Percentiles rank a stretch among this genome's conserved stretches.
Evolutionary conservation across 805 yeast genomes (phyloP).

Genomic region (Kodamaea lidongshanica): DNA sequence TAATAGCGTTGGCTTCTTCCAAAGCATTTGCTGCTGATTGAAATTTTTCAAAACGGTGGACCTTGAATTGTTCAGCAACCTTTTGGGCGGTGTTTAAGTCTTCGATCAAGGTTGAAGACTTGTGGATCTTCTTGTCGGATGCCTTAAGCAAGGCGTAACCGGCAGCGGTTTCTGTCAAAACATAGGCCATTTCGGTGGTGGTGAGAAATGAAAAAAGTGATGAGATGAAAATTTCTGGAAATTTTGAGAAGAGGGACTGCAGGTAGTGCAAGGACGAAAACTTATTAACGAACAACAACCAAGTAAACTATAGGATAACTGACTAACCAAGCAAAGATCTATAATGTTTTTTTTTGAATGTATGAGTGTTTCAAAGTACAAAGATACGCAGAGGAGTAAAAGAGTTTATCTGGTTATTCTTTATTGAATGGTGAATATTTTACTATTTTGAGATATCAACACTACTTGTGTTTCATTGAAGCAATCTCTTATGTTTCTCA

Average conservation of each 20-base stretch:
- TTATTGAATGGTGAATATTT: too few species aligned
- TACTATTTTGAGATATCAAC: too few species aligned
- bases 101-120: constrained; percentile 63
- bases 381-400: too few species aligned
- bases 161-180: constrained; percentile 96
- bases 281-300: too few species aligned
- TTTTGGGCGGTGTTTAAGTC: constrained; percentile 79
- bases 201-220: constrained; percentile 1
- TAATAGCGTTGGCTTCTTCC: constrained; percentile 86
- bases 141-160: constrained; percentile 98
- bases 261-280: too few species aligned
- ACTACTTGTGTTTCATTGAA: too few species aligned
- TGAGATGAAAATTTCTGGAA: constrained; percentile 1
- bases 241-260: neutral
- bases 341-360: too few species aligned
- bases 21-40: constrained; percentile 91
- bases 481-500: too few species aligned
- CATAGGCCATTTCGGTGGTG: constrained; percentile 59
- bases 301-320: too few species aligned
- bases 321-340: too few species aligned
- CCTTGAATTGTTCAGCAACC: constrained; percentile 84
- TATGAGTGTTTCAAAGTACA: too few species aligned
- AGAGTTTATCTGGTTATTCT: too few species aligned
- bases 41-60: constrained; percentile 93
- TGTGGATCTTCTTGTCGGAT: constrained; percentile 94